Evolutionary conservation across 257 asterid species (phyloP).

Genomic region (Jasminum sambac): DNA sequence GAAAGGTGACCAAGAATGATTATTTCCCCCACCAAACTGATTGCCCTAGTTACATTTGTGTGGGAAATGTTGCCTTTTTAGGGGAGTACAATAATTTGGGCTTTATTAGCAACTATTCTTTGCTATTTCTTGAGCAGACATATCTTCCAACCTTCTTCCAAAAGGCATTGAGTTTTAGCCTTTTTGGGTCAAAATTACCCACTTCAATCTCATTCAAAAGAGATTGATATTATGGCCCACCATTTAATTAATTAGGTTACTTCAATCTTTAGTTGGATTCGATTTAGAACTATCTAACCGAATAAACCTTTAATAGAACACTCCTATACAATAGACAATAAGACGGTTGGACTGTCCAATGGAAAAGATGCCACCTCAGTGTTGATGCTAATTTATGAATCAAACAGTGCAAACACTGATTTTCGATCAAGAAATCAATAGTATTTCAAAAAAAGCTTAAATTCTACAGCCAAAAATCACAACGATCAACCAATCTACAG

Average conservation of each 20-base stretch:
- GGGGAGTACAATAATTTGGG: conserved; percentile 20
- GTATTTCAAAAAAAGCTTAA: too few species aligned
- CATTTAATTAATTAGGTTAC: not conserved
- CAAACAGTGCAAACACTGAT: not conserved
- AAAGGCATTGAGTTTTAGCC: not conserved
- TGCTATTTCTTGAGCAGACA: not conserved
- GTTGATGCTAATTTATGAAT: not conserved
- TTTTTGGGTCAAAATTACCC: conserved; percentile 23
- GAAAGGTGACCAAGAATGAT: not conserved
- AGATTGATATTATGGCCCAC: not conserved
- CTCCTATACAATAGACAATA: too few species aligned
- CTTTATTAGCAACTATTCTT: not conserved
- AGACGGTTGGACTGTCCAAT: too few species aligned
- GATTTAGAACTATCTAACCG: not conserved
- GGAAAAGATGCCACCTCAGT: too few species aligned
- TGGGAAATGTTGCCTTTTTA: conserved; percentile 28
- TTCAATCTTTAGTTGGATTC: too few species aligned
- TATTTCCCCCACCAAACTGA: conserved; percentile 1
- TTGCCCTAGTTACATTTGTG: not conserved
- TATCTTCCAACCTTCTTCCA: not conserved
- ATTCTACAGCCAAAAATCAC: too few species aligned
- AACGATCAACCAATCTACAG: too few species aligned
- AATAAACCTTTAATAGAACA: not conserved
- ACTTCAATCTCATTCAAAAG: not conserved
- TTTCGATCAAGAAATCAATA: not conserved